Base-by-base conservation (phyloP, 2,329 filamentous ascomycete species). In the Pseudogymnoascus sp. region DNA sequence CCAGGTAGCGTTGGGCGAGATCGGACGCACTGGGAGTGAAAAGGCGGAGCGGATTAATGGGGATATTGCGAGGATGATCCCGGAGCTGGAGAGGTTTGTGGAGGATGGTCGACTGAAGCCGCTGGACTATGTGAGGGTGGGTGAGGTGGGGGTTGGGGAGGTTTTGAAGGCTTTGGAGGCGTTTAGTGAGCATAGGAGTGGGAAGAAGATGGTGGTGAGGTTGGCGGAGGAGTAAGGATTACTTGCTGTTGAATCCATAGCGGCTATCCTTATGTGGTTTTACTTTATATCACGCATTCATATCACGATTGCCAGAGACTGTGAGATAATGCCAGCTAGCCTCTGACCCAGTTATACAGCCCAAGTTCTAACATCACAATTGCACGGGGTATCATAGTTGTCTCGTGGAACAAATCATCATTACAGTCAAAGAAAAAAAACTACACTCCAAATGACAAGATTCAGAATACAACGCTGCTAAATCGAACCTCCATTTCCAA, bases 81-180 rank as follows among this genome's bases (percentile, higher is more conserved):
- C 65, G 13, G 38, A 61, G 3, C 29, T 70, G 8, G 68, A 71
- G 33, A 61, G 42, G 14, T 65, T 63, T 16, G 4, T 70, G 10
- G 63, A 47, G 6, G 62, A 53, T 40, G 66, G 68, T 1, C n/a
- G 16, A 1, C 37, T 71, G 11, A 70, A 64, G 47, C 65, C 67
- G 1, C 65, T 70, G 64, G 65, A 67, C 13, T 71, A 69, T 63
- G 66, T 67, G 24, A 19, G 65, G n/a, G 63, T 69, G 13, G 67
- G 67, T 14, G 64, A 59, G 6, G 26, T 56, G 5, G 67, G 68
- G 14, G 56, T 71, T 29, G 64, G 64, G 5, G 62, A 63, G 10
- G 61, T 70, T 2, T 59, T 67, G 42, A 64, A 68, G 26, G 69
- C 63, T 2, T 31, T 69, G 1, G 64, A 68, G 14, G 63, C 61